Conservation (phyloP, 2,329 filamentous ascomycete genomes). For the Aspergillus glaucus region DNA sequence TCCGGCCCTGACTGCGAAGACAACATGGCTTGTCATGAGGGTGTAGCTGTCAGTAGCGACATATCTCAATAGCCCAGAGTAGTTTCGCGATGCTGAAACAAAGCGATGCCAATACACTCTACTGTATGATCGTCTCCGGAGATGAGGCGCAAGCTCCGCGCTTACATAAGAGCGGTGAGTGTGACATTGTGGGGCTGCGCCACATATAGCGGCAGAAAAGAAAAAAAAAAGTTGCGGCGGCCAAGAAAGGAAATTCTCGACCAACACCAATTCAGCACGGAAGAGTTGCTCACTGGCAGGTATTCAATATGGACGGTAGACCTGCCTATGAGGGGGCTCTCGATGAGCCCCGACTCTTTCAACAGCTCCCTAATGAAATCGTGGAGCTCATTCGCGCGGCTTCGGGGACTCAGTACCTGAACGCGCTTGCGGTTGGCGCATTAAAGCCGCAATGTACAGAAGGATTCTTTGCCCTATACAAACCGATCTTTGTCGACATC, state of each 20-base stretch:
- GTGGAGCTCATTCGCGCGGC: slow-evolving; percentile 59
- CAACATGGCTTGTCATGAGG: slow-evolving; percentile 20
- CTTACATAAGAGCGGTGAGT: slow-evolving; percentile 22
- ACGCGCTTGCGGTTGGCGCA: slow-evolving; percentile 63
- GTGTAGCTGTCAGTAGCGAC: slow-evolving; percentile 13
- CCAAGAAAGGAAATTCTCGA: slow-evolving; percentile 11
- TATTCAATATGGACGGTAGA: slow-evolving; percentile 32
- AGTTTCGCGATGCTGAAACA: not conserved
- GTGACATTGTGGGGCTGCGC: slow-evolving; percentile 20
- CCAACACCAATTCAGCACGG: slow-evolving; percentile 20
- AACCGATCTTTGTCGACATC: slow-evolving; percentile 70
- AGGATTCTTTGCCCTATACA: slow-evolving; percentile 66
- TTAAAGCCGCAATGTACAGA: slow-evolving; percentile 66
- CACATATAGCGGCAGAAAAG: slow-evolving; percentile 26
- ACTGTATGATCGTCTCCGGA: slow-evolving; percentile 9
- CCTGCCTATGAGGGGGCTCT: slow-evolving; percentile 47
- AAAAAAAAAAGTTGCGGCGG: slow-evolving; percentile 29
- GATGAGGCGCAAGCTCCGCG: slow-evolving; percentile 23
- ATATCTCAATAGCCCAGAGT: slow-evolving; percentile 1
- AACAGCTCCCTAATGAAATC: slow-evolving; percentile 64
- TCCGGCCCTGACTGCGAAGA: slow-evolving; percentile 18
- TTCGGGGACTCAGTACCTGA: slow-evolving; percentile 60
- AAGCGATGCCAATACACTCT: not conserved
- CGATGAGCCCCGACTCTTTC: slow-evolving; percentile 45
- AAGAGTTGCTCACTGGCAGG: slow-evolving; percentile 29